phyloP scores from a whole-genome alignment of 2,329 filamentous ascomycete genomes.

The Periglandula ipomoeae region DNA sequence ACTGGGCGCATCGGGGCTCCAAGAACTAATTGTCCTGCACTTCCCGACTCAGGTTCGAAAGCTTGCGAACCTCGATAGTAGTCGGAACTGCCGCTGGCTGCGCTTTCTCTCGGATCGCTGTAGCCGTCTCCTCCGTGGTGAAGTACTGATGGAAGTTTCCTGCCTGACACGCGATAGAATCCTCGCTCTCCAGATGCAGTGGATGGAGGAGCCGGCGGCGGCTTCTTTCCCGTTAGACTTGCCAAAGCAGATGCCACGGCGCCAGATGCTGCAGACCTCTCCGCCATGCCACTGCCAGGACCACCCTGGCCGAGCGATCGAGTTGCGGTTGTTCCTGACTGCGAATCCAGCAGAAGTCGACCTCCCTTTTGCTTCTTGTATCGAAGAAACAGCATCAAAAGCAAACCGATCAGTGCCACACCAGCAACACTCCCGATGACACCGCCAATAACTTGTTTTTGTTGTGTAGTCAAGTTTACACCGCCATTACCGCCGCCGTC shows the following conservation, averaged over 20 bases:
- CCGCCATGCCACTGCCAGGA: slow-evolving; percentile 30
- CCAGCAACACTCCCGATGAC: slow-evolving; percentile 51
- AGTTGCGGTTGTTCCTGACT: slow-evolving; percentile 16
- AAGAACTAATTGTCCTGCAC: slow-evolving; percentile 37
- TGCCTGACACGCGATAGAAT: slow-evolving; percentile 57
- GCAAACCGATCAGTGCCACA: slow-evolving; percentile 43
- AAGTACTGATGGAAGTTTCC: slow-evolving; percentile 55
- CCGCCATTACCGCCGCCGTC: slow-evolving; percentile 7
- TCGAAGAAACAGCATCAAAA: slow-evolving; percentile 43
- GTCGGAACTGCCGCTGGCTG: slow-evolving; percentile 40
- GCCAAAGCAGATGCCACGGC: slow-evolving; percentile 41
- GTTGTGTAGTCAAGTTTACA: slow-evolving; percentile 19
- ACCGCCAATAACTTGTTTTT: slow-evolving; percentile 41
- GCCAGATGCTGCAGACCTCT: slow-evolving; percentile 27
- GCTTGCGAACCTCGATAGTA: slow-evolving; percentile 45
- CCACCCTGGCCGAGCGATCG: slow-evolving; percentile 15
- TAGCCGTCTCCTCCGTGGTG: slow-evolving; percentile 56
- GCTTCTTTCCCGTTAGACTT: slow-evolving; percentile 33
- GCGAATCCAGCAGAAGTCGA: slow-evolving; percentile 33
- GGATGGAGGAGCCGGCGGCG: slow-evolving; percentile 20
- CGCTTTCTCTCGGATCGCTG: slow-evolving; percentile 36
- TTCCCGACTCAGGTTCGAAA: slow-evolving; percentile 26
- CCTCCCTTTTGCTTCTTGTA: slow-evolving; percentile 44
- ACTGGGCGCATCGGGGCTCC: slow-evolving; percentile 51
- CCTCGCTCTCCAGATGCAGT: slow-evolving; percentile 38